Evolutionary conservation across 2,329 filamentous ascomycete species (phyloP).

Genomic region (Botrytis porri): DNA sequence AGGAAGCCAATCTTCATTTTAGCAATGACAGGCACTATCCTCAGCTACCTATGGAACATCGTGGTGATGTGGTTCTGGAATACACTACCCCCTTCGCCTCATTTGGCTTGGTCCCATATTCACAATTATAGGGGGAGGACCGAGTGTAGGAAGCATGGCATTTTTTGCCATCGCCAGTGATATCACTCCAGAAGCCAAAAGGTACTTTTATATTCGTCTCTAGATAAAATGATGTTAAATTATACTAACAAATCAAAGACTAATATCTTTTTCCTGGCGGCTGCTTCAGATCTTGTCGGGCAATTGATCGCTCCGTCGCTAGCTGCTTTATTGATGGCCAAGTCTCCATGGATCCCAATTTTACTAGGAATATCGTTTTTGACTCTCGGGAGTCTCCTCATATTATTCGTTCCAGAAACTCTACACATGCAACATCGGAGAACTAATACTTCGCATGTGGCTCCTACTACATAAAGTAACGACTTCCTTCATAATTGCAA

Average conservation of each 20-base stretch:
- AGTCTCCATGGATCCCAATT: constrained; percentile 32
- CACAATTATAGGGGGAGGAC: constrained; percentile 40
- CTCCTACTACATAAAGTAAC: constrained; percentile 9
- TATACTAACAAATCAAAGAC: constrained; percentile 33
- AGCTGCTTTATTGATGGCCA: constrained; percentile 40
- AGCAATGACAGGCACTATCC: constrained; percentile 35
- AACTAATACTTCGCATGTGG: neutral
- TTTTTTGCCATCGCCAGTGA: constrained; percentile 41
- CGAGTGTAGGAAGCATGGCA: constrained; percentile 36
- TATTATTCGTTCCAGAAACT: constrained; percentile 37
- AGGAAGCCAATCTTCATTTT: constrained; percentile 39
- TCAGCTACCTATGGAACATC: constrained; percentile 36
- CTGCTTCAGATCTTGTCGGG: constrained; percentile 36
- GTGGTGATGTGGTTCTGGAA: constrained; percentile 39
- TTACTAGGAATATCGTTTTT: constrained; percentile 24
- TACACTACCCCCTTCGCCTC: constrained; percentile 37
- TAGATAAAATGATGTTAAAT: neutral
- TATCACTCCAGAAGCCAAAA: constrained; percentile 39
- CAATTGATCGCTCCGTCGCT: constrained; percentile 41
- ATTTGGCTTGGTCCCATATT: constrained; percentile 39
- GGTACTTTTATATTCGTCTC: constrained; percentile 30
- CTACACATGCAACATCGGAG: constrained; percentile 26
- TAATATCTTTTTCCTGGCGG: constrained; percentile 39
- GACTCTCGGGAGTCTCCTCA: constrained; percentile 24
- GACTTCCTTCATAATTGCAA: constrained; percentile 2